Conservation (phyloP, 768 basidiomycete genomes). For the Porphyrellus cyaneotinctus region DNA sequence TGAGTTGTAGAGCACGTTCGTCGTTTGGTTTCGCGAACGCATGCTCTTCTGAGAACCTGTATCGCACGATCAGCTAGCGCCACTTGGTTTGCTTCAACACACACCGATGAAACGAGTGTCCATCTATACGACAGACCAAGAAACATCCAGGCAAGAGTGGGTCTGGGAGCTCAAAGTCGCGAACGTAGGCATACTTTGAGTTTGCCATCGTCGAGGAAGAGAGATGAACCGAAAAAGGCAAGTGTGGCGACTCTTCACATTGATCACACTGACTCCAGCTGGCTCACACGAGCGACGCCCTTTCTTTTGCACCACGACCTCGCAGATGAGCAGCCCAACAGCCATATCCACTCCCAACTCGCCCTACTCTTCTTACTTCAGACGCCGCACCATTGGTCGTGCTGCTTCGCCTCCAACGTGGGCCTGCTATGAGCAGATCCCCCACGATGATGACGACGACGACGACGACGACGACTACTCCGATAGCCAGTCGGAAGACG, state of each 20-base stretch:
- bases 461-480: slow-evolving; percentile 56
- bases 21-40: slow-evolving; percentile 91
- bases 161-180: slow-evolving; percentile 86
- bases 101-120: slow-evolving; percentile 90
- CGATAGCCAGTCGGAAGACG: slow-evolving; percentile 50
- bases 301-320: not conserved
- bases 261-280: slow-evolving; percentile 3
- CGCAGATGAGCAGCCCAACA: slow-evolving; percentile 23
- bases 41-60: slow-evolving; percentile 83
- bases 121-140: slow-evolving; percentile 85
- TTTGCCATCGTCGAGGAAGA: slow-evolving; percentile 64
- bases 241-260: slow-evolving; percentile 17
- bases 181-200: slow-evolving; percentile 89
- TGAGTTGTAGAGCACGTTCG: slow-evolving; percentile 74
- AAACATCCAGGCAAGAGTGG: slow-evolving; percentile 78
- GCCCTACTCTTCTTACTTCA: slow-evolving; percentile 37
- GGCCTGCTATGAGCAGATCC: slow-evolving; percentile 91
- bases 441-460: slow-evolving; percentile 54
- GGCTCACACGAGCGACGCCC: not conserved
- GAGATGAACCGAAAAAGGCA: slow-evolving; percentile 16
- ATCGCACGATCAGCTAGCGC: not conserved
- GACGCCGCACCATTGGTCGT: slow-evolving; percentile 71
- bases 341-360: slow-evolving; percentile 21
- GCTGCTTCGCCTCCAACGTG: slow-evolving; percentile 83
- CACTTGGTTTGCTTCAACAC: slow-evolving; percentile 9